phyloP scores from a whole-genome alignment of 1,139 yeast species.

The Hanseniaspora uvarum region DNA sequence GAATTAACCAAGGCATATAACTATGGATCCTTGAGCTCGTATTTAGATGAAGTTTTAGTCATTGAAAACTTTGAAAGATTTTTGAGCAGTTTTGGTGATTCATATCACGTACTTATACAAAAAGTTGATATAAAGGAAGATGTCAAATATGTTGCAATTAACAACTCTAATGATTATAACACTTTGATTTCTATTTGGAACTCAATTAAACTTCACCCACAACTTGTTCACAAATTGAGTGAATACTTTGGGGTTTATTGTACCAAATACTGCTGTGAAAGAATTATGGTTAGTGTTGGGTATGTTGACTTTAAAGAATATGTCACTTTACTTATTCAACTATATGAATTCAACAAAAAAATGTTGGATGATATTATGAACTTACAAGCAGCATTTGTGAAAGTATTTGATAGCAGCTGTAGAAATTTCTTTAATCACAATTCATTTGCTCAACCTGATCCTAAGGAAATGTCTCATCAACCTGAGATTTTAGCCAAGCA shows the following conservation, averaged over 20 bases:
- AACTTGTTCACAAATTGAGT: conserved; percentile 11
- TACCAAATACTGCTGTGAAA: conserved; percentile 8
- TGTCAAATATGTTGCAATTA: neutral
- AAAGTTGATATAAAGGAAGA: conserved; percentile 1
- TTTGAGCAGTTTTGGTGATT: conserved; percentile 13
- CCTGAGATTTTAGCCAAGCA: conserved; percentile 88
- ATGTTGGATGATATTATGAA: conserved; percentile 39
- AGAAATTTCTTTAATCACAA: conserved; percentile 74
- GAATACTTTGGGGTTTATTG: conserved; percentile 15
- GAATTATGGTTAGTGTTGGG: neutral
- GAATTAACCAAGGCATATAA: conserved; percentile 14
- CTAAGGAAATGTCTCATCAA: conserved; percentile 53
- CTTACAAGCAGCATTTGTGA: conserved; percentile 57
- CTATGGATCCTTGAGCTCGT: conserved; percentile 8
- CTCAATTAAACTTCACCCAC: conserved; percentile 12
- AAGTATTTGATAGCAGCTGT: conserved; percentile 84
- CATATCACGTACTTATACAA: conserved; percentile 5
- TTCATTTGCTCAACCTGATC: conserved; percentile 61
- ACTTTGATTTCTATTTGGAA: conserved; percentile 8
- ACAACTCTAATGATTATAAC: neutral
- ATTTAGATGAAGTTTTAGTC: conserved; percentile 14
- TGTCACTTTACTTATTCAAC: conserved; percentile 62
- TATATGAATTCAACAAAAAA: conserved; percentile 41
- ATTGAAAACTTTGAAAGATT: conserved; percentile 16
- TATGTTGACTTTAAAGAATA: conserved; percentile 41